Evolutionary conservation across 208 protist species (phyloP), one percentile per base, ranked within the genome.

Genomic region (Crithidia expoeki): DNA sequence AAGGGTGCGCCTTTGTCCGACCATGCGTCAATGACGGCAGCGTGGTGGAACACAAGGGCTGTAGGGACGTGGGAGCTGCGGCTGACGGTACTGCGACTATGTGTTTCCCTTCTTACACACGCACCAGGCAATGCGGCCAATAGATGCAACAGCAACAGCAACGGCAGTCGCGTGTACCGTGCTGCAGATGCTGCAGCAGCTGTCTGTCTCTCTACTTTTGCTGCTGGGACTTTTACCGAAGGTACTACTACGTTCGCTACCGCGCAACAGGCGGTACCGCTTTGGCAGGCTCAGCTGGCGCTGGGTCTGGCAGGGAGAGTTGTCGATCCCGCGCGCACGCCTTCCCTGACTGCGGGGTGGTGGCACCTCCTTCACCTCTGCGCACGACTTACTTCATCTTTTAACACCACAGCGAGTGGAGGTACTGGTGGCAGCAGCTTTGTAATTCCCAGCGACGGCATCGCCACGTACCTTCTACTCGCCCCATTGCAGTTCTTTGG

Each of bases 51-150:
- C n/a, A 46, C 55, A 2, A 25, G 5, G 4, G 17, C 62, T 6
- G 14, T 64, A 25, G 50, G 56, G 19, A 70, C 68, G 51, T 86
- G 81, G 81, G 81, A 86, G 56, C 38, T 70, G 12, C 73, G 73
- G 11, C 25, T 79, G 2, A 27, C 68, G 65, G 72, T 77, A 42
- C 50, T 77, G 63, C 63, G 50, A 0, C 55, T 77, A 16, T 71
- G 64, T 59, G 62, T 23, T 40, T 17, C 56, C 3, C 63, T 77
- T 2, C 58, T 77, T 23, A 51, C 6, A 3, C 42, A 42, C 32
- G 12, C 51, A 1, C 27, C 0, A 28, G 1, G 3, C 25, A 7
- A 23, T 12, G 34, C 12, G 30, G 34, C 33, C 30, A 16, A 40
- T n/a, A 27, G 9, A 17, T 10, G 4, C 28, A 0, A 17, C 47